Evolutionary conservation across 352 stramenopile species (phyloP).

Genomic region (Phytophthora citrophthora): DNA sequence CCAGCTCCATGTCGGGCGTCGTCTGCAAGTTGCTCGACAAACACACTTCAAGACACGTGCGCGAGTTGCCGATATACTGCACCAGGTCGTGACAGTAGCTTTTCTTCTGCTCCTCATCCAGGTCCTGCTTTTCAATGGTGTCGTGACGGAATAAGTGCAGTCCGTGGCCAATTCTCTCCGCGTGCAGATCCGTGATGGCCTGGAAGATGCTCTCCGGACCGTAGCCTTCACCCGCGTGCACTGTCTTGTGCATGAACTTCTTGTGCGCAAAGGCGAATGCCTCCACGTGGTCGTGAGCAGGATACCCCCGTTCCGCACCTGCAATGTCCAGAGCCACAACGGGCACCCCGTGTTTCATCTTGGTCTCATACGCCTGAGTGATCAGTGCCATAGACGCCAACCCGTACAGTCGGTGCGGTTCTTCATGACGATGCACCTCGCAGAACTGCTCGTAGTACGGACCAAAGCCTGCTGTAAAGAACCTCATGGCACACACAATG

Average conservation of each 20-base stretch:
- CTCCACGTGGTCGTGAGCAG: slow-evolving; percentile 78
- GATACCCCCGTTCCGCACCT: slow-evolving; percentile 81
- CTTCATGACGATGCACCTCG: slow-evolving; percentile 77
- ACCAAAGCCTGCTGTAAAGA: slow-evolving; percentile 81
- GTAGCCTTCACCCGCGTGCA: slow-evolving; percentile 89
- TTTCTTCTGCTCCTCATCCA: slow-evolving; percentile 47
- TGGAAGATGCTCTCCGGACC: slow-evolving; percentile 89
- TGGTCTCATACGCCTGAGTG: slow-evolving; percentile 79
- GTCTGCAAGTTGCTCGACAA: slow-evolving; percentile 91
- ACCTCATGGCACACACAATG: slow-evolving; percentile 91
- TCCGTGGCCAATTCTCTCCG: slow-evolving; percentile 87
- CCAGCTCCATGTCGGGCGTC: slow-evolving; percentile 71
- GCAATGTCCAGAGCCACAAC: slow-evolving; percentile 91
- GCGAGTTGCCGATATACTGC: slow-evolving; percentile 82
- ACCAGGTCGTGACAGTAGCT: slow-evolving; percentile 84
- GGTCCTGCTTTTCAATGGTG: slow-evolving; percentile 65
- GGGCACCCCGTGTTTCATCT: slow-evolving; percentile 64
- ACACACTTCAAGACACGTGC: slow-evolving; percentile 89
- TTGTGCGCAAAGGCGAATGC: slow-evolving; percentile 88
- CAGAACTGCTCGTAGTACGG: slow-evolving; percentile 89
- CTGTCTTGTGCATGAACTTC: slow-evolving; percentile 91
- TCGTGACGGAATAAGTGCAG: slow-evolving; percentile 85
- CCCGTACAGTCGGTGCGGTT: slow-evolving; percentile 76
- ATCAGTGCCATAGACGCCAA: slow-evolving; percentile 86
- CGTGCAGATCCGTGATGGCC: slow-evolving; percentile 87